Conservation (phyloP, 2,329 filamentous ascomycete genomes). For the Epichloe uncinata region DNA sequence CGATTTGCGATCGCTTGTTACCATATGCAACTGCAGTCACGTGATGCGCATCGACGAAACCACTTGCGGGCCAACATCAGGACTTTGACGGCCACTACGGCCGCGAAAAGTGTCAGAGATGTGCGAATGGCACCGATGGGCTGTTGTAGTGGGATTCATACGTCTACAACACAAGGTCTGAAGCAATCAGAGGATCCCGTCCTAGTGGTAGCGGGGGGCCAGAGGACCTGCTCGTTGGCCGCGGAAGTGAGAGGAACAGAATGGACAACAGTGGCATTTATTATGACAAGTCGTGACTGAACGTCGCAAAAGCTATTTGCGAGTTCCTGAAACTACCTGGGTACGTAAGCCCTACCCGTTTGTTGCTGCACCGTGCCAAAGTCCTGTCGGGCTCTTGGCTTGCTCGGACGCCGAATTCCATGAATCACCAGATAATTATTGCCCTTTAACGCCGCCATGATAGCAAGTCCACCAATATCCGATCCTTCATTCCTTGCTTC, state of each 20-base stretch:
- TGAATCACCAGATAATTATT: not conserved
- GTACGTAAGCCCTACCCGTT: not conserved
- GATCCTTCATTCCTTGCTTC: not conserved
- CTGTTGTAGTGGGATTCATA: too few species aligned
- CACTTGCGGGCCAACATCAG: not conserved
- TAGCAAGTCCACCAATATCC: slow-evolving; percentile 2
- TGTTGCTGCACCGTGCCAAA: not conserved
- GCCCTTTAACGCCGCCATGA: slow-evolving; percentile 3
- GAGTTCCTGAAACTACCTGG: not conserved
- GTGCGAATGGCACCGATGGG: too few species aligned
- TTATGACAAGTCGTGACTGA: not conserved
- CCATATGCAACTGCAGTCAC: not conserved
- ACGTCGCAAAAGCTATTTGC: not conserved
- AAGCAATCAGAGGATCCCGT: too few species aligned
- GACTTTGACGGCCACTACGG: too few species aligned
- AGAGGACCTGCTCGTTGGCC: not conserved
- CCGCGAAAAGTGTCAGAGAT: too few species aligned
- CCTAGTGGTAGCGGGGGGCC: too few species aligned
- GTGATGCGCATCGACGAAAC: not conserved
- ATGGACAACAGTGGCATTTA: not conserved
- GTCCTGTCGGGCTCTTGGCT: not conserved
- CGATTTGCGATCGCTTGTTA: not conserved
- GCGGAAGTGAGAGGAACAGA: not conserved
- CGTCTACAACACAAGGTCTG: too few species aligned
- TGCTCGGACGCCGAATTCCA: not conserved